These are phyloP conservation scores for Lippia alba DNA, from an alignment of 305 asterid genomes.

Conservation along the genomic window DNA sequence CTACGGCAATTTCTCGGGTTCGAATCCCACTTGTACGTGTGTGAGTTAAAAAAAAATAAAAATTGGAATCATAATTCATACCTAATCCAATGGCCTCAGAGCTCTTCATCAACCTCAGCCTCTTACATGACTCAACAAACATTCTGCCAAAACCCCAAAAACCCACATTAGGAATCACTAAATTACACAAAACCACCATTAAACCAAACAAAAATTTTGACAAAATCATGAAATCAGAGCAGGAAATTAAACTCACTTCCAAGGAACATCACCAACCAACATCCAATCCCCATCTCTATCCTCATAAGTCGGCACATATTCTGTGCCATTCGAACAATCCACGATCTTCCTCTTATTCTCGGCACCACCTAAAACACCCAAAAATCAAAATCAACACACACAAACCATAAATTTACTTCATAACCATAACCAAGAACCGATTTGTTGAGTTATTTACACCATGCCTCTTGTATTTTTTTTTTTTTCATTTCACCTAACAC, in stretches of 20 bases:
- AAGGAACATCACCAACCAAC: conserved; percentile 91
- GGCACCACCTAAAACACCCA: conserved; percentile 43
- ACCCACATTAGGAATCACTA: neutral
- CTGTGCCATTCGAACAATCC: conserved; percentile 59
- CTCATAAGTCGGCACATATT: conserved; percentile 76
- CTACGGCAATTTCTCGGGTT: no score
- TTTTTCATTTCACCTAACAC: no score
- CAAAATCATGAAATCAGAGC: neutral
- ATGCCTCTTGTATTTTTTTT: no score
- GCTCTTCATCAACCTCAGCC: conserved; percentile 74
- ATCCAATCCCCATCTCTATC: conserved; percentile 93
- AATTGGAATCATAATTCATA: conserved; percentile 24
- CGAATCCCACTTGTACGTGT: no score
- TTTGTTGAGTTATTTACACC: no score
- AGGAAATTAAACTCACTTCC: conserved; percentile 63
- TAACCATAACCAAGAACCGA: no score
- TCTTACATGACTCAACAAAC: conserved; percentile 86
- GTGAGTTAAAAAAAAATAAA: no score
- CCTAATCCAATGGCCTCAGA: conserved; percentile 57
- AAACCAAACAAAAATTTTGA: neutral
- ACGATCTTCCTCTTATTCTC: conserved; percentile 55
- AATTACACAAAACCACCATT: neutral
- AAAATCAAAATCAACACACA: no score
- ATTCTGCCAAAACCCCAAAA: conserved; percentile 46
- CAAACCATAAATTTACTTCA: no score